These are phyloP conservation scores for Sporothrix protearum DNA, from an alignment of 2,329 filamentous ascomycete species.

Conservation along the genomic window DNA sequence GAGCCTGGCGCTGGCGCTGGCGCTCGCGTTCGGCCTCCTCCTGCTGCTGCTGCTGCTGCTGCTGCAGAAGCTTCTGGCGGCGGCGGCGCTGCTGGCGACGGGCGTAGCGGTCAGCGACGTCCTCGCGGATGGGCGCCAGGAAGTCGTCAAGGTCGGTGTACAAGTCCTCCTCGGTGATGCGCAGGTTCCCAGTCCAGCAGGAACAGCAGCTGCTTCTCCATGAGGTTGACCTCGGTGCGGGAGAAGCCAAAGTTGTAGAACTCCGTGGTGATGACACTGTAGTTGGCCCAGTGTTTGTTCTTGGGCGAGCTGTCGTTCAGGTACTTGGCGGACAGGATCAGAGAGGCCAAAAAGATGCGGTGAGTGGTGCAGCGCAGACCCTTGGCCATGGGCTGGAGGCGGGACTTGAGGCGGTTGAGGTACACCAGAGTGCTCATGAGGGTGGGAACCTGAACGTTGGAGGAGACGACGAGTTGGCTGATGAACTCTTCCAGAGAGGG, in stretches of 20 bases:
- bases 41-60: conserved; percentile 43
- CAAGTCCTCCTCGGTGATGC: conserved; percentile 79
- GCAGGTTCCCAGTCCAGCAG: conserved; percentile 93
- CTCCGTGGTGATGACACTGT: conserved; percentile 71
- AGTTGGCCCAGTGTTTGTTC: conserved; percentile 99
- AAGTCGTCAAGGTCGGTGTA: conserved; percentile 84
- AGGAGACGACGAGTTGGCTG: conserved; percentile 80
- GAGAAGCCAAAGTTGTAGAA: conserved; percentile 78
- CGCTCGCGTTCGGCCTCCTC: conserved; percentile 33
- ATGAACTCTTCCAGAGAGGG: conserved; percentile 90
- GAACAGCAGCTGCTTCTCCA: conserved; percentile 98
- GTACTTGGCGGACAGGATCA: conserved; percentile 90
- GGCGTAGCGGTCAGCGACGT: conserved; percentile 50
- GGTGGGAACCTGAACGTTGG: conserved; percentile 94
- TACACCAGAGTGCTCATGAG: conserved; percentile 97
- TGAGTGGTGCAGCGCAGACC: conserved; percentile 95
- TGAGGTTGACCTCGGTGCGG: conserved; percentile 93
- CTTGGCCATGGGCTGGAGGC: conserved; percentile 89
- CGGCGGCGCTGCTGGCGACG: conserved; percentile 47
- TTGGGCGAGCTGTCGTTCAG: conserved; percentile 97
- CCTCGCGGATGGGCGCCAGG: conserved; percentile 73
- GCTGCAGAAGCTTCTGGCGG: conserved; percentile 30
- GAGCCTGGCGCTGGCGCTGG: conserved; percentile 23
- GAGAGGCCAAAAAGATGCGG: conserved; percentile 88
- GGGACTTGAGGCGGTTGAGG: conserved; percentile 75